These are phyloP conservation scores for Kockiozyma suomiensis DNA, from an alignment of 805 yeast species.

Conservation along the genomic window DNA sequence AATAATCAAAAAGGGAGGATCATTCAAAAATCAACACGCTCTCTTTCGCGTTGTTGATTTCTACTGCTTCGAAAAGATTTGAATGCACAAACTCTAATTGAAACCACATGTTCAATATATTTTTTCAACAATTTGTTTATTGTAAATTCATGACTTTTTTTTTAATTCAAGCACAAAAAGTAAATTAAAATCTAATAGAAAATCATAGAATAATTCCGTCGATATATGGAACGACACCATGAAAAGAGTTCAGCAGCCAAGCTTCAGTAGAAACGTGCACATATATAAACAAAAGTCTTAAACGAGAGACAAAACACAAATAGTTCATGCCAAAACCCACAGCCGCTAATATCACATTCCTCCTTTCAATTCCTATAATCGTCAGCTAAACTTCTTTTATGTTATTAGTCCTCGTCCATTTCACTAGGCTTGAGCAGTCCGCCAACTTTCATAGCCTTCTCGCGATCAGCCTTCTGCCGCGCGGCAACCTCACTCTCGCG, in stretches of 20 bases:
- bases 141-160: too few relatives aligned
- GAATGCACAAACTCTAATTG: not conserved
- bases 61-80: not conserved
- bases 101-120: too few relatives aligned
- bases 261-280: not conserved
- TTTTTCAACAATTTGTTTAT: too few relatives aligned
- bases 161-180: not conserved
- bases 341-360: not conserved
- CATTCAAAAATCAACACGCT: not conserved
- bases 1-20: not conserved
- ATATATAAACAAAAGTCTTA: not conserved
- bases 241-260: not conserved
- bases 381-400: not conserved
- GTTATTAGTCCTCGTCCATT: conserved; percentile 46
- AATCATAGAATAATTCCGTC: not conserved
- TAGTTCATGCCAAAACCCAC: not conserved
- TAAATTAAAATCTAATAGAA: not conserved
- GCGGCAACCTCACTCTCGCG: conserved; percentile 75
- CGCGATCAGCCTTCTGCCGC: conserved; percentile 68
- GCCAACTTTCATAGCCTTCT: conserved; percentile 83
- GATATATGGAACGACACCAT: not conserved
- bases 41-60: not conserved
- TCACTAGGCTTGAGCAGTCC: conserved; percentile 95
- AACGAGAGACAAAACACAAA: not conserved
- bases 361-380: not conserved